phyloP scores from a whole-genome alignment of 345 rosid genomes.

The Boechera divaricarpa region DNA sequence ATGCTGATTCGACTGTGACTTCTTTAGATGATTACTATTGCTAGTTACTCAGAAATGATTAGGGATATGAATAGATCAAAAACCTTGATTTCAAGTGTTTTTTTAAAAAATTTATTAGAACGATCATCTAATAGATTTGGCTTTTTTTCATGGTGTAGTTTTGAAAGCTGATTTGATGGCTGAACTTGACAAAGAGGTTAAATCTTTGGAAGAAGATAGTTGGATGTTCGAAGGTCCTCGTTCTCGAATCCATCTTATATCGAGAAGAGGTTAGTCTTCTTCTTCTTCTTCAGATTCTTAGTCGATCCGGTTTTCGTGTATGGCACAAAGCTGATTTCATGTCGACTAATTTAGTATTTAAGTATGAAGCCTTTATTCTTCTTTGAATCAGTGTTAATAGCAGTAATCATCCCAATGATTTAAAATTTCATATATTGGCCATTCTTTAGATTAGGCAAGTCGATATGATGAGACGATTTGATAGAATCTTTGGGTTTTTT shows the following conservation, averaged over 20 bases:
- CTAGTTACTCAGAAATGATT: conserved; percentile 2
- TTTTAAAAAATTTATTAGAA: not conserved
- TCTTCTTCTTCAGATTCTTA: not conserved
- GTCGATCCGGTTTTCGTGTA: not conserved
- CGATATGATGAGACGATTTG: not conserved
- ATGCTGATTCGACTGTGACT: not conserved
- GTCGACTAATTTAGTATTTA: not conserved
- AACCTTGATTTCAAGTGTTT: not conserved
- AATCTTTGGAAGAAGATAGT: conserved; percentile 85
- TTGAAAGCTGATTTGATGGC: conserved; percentile 79
- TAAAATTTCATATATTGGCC: not conserved
- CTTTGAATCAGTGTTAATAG: not conserved
- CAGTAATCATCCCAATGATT: not conserved
- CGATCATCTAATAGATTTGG: conserved; percentile 18
- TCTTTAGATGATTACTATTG: conserved; percentile 5
- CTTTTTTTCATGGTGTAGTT: conserved; percentile 50
- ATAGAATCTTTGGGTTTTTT: not conserved
- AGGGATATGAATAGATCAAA: not conserved
- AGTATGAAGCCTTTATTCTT: not conserved
- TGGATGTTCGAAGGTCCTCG: conserved; percentile 97
- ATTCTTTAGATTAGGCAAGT: not conserved
- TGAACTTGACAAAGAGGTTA: conserved; percentile 78
- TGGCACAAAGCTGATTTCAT: not conserved
- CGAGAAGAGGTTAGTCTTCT: conserved; percentile 64
- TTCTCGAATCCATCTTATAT: conserved; percentile 75